These are phyloP conservation scores for Talinum fruticosum DNA, from an alignment of 148 eudicot species.

Conservation along the genomic window DNA sequence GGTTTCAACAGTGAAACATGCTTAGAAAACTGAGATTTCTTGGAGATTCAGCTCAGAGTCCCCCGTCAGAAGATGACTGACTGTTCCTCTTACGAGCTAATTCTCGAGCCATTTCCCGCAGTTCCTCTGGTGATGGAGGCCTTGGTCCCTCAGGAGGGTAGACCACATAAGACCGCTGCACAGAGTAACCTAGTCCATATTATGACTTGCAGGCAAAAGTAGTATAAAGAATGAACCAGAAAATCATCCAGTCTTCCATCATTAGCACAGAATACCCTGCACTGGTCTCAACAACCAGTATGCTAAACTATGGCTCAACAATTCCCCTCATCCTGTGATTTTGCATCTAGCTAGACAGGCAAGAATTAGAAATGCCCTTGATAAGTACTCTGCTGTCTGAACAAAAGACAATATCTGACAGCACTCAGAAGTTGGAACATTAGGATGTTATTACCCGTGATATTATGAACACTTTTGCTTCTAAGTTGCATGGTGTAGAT, in stretches of 20 bases:
- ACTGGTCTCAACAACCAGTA: neutral
- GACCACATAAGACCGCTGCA: slow-evolving; percentile 74
- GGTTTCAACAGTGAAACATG: slow-evolving; percentile 2
- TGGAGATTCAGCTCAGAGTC: slow-evolving; percentile 9
- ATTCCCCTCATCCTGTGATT: neutral
- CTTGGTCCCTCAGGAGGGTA: slow-evolving; percentile 91
- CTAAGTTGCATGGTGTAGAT: neutral
- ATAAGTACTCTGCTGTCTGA: neutral
- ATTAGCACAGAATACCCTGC: neutral
- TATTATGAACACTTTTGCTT: neutral
- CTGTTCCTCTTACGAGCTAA: slow-evolving; percentile 62
- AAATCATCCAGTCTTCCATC: slow-evolving; percentile 1
- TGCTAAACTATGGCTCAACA: neutral
- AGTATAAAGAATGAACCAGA: neutral
- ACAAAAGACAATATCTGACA: neutral
- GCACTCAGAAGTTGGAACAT: neutral
- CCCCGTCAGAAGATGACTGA: slow-evolving; percentile 26
- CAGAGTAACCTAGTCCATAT: slow-evolving; percentile 13
- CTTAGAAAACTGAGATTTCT: neutral
- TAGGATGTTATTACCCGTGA: neutral
- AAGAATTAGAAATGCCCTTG: neutral
- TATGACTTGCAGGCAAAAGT: neutral
- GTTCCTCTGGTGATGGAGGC: slow-evolving; percentile 90
- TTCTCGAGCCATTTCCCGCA: slow-evolving; percentile 92
- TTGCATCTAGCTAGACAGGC: neutral